phyloP scores from a whole-genome alignment of 805 yeast species.

The Barnettozyma salicaria region DNA sequence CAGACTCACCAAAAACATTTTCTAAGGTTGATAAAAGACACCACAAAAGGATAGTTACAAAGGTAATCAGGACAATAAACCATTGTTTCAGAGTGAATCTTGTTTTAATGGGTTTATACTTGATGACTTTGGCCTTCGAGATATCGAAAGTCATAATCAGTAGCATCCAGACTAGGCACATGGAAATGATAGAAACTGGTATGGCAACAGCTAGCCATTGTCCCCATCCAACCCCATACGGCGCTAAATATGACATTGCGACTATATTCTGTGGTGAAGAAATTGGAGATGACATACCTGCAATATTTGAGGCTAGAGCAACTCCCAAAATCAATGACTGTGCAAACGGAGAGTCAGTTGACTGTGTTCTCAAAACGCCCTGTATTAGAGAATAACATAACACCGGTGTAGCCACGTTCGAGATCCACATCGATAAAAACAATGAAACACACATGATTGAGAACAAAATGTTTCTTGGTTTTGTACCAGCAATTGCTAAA shows the following conservation, averaged over 20 bases:
- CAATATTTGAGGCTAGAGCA: conserved; percentile 86
- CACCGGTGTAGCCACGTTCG: conserved; percentile 96
- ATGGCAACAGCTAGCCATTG: conserved; percentile 87
- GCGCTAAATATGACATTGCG: conserved; percentile 76
- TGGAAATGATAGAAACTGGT: conserved; percentile 64
- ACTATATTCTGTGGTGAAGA: conserved; percentile 94
- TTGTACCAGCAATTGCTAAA: conserved; percentile 71
- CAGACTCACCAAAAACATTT: conserved; percentile 81
- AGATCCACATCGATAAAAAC: conserved; percentile 89
- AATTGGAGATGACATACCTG: conserved; percentile 96
- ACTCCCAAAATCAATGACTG: conserved; percentile 84
- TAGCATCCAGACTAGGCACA: conserved; percentile 65
- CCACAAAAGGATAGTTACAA: conserved; percentile 79
- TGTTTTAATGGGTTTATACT: conserved; percentile 50
- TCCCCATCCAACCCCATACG: conserved; percentile 67
- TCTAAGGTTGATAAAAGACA: conserved; percentile 76
- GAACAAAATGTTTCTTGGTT: conserved; percentile 69
- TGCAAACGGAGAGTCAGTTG: conserved; percentile 72
- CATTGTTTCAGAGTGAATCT: conserved; percentile 65
- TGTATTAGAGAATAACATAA: conserved; percentile 81
- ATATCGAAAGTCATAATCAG: conserved; percentile 51
- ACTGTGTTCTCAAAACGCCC: conserved; percentile 75
- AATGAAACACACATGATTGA: conserved; percentile 82
- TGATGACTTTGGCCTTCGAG: conserved; percentile 39
- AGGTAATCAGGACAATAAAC: conserved; percentile 64